Conservation (phyloP, 2,329 filamentous ascomycete species). For the Bipolaris cookei region DNA sequence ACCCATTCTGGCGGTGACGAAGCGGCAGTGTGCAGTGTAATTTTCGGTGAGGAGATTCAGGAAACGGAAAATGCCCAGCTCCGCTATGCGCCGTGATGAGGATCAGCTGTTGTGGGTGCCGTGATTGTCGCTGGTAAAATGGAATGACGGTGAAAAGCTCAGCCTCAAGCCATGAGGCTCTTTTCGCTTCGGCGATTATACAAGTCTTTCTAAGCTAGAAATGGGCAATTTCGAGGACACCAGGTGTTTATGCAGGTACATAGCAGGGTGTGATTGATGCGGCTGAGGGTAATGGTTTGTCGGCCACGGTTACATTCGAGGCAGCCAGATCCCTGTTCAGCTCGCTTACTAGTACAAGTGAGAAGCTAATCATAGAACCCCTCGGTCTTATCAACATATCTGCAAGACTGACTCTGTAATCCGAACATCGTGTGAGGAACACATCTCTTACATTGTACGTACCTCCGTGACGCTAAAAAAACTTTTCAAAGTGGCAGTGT, state of each 20-base stretch:
- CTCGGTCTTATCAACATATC: conserved; percentile 14
- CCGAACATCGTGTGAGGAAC: conserved; percentile 1
- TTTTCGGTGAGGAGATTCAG: conserved; percentile 9
- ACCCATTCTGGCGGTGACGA: conserved; percentile 32
- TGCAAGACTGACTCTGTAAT: conserved; percentile 1
- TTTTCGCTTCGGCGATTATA: conserved; percentile 11
- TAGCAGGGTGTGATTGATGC: conserved; percentile 18
- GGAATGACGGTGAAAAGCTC: conserved; percentile 12
- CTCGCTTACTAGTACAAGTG: conserved; percentile 14
- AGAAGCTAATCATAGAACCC: conserved; percentile 15
- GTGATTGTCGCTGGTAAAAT: conserved; percentile 1
- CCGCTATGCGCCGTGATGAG: conserved; percentile 1
- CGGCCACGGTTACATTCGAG: conserved; percentile 16
- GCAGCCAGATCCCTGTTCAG: conserved; percentile 14
- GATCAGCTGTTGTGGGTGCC: conserved; percentile 6
- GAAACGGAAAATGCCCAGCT: conserved; percentile 11
- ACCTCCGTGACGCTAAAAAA: background rate
- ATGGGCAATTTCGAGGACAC: conserved; percentile 1
- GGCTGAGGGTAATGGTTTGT: conserved; percentile 15
- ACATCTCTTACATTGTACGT: conserved; percentile 7
- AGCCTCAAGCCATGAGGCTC: conserved; percentile 19
- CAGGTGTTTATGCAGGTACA: conserved; percentile 7
- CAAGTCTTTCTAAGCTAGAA: background rate
- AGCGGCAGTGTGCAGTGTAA: conserved; percentile 6
- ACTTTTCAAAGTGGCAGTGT: background rate